These are phyloP conservation scores for Nemania sp. DNA, from an alignment of 2,329 filamentous ascomycete species.

Conservation along the genomic window DNA sequence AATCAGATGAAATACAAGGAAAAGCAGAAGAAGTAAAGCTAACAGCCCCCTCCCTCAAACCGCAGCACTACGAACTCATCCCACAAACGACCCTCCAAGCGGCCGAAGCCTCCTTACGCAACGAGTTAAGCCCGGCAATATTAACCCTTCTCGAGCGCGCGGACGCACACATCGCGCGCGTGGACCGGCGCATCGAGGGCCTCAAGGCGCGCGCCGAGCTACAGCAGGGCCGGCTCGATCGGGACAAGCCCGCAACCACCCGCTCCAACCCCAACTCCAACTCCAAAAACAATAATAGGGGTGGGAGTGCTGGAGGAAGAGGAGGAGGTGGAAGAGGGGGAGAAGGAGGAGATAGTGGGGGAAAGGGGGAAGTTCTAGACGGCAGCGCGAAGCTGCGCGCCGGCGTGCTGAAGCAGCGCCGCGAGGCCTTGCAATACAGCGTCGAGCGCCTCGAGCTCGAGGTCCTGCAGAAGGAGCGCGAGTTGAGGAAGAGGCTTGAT, in stretches of 20 bases:
- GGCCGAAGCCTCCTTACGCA: slow-evolving; percentile 81
- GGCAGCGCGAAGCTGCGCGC: slow-evolving; percentile 55
- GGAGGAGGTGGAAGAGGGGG: too few species aligned
- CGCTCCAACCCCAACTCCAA: slow-evolving; percentile 7
- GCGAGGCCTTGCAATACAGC: slow-evolving; percentile 82
- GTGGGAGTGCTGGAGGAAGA: too few species aligned
- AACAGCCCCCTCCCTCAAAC: background rate
- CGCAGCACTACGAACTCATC: slow-evolving; percentile 88
- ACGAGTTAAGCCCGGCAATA: slow-evolving; percentile 88
- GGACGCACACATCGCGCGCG: slow-evolving; percentile 80
- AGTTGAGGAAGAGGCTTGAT: slow-evolving; percentile 57
- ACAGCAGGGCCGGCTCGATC: slow-evolving; percentile 70
- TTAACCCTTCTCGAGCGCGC: slow-evolving; percentile 77
- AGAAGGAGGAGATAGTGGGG: too few species aligned
- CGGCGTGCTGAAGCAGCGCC: slow-evolving; percentile 73
- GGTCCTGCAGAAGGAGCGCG: slow-evolving; percentile 73
- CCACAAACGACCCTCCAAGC: slow-evolving; percentile 79
- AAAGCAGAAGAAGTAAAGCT: too few species aligned
- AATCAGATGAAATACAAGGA: too few species aligned
- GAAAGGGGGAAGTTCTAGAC: slow-evolving; percentile 49
- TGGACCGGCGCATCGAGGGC: slow-evolving; percentile 79
- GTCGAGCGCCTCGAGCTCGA: slow-evolving; percentile 85
- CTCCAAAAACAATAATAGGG: background rate
- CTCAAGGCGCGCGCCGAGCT: slow-evolving; percentile 82
- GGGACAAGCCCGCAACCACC: slow-evolving; percentile 33